phyloP scores from a whole-genome alignment of 1,284 basidiomycete genomes.

The Ceraceosorus bombacis region DNA sequence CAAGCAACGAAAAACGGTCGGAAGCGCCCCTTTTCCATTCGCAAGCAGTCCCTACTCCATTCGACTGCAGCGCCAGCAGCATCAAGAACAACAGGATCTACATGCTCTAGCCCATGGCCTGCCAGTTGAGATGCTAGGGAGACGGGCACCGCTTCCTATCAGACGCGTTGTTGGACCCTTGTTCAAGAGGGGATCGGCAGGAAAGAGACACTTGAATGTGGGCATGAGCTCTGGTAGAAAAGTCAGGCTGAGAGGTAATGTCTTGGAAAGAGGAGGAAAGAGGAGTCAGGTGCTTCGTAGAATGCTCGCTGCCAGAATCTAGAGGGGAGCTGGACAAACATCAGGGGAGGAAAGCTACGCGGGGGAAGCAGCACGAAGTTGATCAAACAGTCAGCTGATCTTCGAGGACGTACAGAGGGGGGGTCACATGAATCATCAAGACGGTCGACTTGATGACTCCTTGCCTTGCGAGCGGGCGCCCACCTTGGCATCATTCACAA shows the following conservation, averaged over 20 bases:
- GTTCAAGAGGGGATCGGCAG: constrained; percentile 12
- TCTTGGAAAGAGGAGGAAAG: not conserved
- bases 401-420: too few relatives aligned
- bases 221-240: not conserved
- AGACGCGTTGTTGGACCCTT: constrained; percentile 4
- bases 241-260: not conserved
- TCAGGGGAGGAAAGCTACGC: too few relatives aligned
- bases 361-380: too few relatives aligned
- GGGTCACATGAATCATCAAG: too few relatives aligned
- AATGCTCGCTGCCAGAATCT: not conserved
- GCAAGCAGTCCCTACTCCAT: not conserved
- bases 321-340: too few relatives aligned
- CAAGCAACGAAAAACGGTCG: constrained; percentile 4
- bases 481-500: too few relatives aligned
- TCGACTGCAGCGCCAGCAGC: not conserved
- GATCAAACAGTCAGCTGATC: too few relatives aligned
- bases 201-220: constrained; percentile 12
- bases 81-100: not conserved
- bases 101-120: not conserved
- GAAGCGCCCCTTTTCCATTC: not conserved
- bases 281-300: not conserved
- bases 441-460: too few relatives aligned
- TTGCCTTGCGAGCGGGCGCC: too few relatives aligned
- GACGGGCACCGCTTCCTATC: not conserved
- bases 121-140: constrained; percentile 1